Evolutionary conservation across 1,139 yeast genomes (phyloP).

Genomic region (Pichia sp.): DNA sequence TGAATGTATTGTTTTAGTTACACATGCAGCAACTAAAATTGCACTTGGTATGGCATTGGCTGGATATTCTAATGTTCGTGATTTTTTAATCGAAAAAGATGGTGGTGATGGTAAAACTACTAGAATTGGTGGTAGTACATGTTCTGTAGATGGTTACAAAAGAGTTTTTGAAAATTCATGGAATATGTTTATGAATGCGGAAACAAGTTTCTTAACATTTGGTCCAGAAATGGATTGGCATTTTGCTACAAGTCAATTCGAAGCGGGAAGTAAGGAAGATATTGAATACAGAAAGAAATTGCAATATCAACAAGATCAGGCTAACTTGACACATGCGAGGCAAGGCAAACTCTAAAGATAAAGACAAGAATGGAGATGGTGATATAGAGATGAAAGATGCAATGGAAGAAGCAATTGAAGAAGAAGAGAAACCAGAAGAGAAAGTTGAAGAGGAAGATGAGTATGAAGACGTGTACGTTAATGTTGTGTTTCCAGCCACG

Average conservation of each 20-base stretch:
- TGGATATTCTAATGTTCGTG: conserved; percentile 36
- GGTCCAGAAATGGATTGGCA: conserved; percentile 66
- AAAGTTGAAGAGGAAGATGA: conserved; percentile 25
- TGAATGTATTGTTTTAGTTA: conserved; percentile 40
- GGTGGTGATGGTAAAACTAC: conserved; percentile 45
- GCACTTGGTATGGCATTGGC: conserved; percentile 52
- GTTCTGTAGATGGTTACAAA: conserved; percentile 45
- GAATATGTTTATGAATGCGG: conserved; percentile 45
- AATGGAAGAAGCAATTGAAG: conserved; percentile 20
- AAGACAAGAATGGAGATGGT: neutral
- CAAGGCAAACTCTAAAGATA: conserved; percentile 19
- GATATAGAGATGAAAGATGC: conserved; percentile 6
- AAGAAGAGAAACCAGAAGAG: too few species aligned
- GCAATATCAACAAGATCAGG: conserved; percentile 14
- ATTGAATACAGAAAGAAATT: conserved; percentile 38
- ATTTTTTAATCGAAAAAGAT: conserved; percentile 31
- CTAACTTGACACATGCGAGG: conserved; percentile 17
- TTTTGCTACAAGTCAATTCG: conserved; percentile 40
- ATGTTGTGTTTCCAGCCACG: conserved; percentile 36
- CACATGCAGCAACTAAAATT: conserved; percentile 60
- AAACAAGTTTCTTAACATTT: conserved; percentile 41
- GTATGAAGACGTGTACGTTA: conserved; percentile 36
- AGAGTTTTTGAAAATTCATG: conserved; percentile 29
- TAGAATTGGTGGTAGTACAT: conserved; percentile 48
- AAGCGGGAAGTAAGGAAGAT: conserved; percentile 59